Conservation (phyloP, 345 rosid genomes). For the Adansonia digitata region DNA sequence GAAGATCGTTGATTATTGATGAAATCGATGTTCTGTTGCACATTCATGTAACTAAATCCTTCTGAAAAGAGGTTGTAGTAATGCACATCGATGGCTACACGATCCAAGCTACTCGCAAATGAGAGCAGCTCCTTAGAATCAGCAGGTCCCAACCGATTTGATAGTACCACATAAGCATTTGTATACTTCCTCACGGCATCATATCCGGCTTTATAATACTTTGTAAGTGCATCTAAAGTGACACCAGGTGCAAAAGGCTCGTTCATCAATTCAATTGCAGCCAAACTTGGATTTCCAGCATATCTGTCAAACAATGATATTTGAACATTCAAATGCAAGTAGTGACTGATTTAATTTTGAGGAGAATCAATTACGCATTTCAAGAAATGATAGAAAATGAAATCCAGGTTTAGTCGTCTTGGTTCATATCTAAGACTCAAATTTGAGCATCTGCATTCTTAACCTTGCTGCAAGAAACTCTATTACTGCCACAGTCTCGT, state of each 20-base stretch:
- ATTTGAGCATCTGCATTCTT: not conserved
- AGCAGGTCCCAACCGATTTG: conserved; percentile 28
- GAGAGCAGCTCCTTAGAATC: conserved; percentile 25
- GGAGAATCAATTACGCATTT: not conserved
- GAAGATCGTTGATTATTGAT: conserved; percentile 17
- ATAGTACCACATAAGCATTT: conserved; percentile 29
- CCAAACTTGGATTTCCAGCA: conserved; percentile 14
- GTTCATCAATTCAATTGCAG: conserved; percentile 36
- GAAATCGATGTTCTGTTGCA: conserved; percentile 25
- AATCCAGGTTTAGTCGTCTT: too few species aligned
- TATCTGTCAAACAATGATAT: conserved; percentile 4
- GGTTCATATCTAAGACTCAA: too few species aligned
- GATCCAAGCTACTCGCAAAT: conserved; percentile 15
- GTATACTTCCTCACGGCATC: conserved; percentile 34
- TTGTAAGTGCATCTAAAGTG: conserved; percentile 18
- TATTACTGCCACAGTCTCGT: conserved; percentile 29
- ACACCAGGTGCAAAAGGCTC: conserved; percentile 32
- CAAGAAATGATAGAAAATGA: not conserved
- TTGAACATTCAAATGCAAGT: not conserved
- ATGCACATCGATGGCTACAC: conserved; percentile 39
- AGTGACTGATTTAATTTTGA: not conserved
- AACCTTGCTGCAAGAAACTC: conserved; percentile 36
- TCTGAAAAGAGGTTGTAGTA: conserved; percentile 27
- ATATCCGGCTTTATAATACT: conserved; percentile 31
- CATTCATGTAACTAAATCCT: not conserved